phyloP scores from a whole-genome alignment of 306 rosid genomes.

The Cicer pinnatifidum region DNA sequence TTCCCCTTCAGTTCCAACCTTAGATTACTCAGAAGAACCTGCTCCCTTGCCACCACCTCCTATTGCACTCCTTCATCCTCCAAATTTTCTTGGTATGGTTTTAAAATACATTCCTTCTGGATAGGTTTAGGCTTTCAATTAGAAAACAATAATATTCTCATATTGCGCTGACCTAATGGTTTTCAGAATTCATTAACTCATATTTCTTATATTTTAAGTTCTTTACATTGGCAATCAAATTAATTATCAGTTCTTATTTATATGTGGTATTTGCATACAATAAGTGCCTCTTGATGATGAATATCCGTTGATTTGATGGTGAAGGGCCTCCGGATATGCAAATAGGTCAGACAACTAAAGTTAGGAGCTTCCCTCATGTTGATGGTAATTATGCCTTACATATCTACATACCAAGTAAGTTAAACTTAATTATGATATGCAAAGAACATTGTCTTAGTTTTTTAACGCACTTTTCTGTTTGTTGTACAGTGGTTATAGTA shows the following conservation, averaged over 20 bases:
- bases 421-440: slow-evolving; percentile 3
- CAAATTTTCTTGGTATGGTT: slow-evolving; percentile 57
- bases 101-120: slow-evolving; percentile 21
- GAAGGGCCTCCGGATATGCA: slow-evolving; percentile 56
- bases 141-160: neutral
- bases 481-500: slow-evolving; percentile 1
- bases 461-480: neutral
- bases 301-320: slow-evolving; percentile 48
- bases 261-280: slow-evolving; percentile 1
- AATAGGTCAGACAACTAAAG: slow-evolving; percentile 58
- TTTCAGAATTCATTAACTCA: neutral
- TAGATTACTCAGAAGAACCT: slow-evolving; percentile 10
- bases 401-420: slow-evolving; percentile 83
- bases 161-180: slow-evolving; percentile 13
- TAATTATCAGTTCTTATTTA: slow-evolving; percentile 6
- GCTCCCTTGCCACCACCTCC: slow-evolving; percentile 73
- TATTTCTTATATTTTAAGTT: slow-evolving; percentile 26
- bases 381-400: slow-evolving; percentile 87
- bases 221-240: neutral
- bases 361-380: slow-evolving; percentile 80
- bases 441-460: neutral
- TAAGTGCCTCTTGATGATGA: slow-evolving; percentile 11
- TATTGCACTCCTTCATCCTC: slow-evolving; percentile 61
- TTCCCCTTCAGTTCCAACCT: slow-evolving; percentile 40
- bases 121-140: slow-evolving; percentile 3